These are phyloP conservation scores for Zymoseptoria brevis DNA, from an alignment of 2,329 filamentous ascomycete genomes.

Conservation along the genomic window DNA sequence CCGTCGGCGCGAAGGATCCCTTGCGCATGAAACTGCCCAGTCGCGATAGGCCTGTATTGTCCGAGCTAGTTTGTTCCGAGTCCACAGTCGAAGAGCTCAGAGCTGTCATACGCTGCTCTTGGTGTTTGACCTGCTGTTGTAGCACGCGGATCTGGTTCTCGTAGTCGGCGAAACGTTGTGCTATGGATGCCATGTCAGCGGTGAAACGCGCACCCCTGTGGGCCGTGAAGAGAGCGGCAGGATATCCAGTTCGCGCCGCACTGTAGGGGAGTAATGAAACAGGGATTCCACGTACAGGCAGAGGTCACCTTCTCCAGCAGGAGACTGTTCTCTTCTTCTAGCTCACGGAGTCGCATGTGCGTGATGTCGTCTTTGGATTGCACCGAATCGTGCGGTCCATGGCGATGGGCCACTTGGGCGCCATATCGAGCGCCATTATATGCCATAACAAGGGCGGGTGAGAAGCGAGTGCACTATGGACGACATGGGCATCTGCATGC, in stretches of 20 bases:
- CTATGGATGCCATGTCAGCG: slow-evolving; percentile 9
- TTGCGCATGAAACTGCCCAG: slow-evolving; percentile 38
- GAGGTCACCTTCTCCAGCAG: slow-evolving; percentile 65
- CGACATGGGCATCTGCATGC: slow-evolving; percentile 10
- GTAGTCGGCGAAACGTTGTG: slow-evolving; percentile 59
- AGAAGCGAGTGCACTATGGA: neutral
- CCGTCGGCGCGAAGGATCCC: slow-evolving; percentile 30
- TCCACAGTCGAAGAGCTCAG: slow-evolving; percentile 3
- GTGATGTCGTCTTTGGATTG: slow-evolving; percentile 13
- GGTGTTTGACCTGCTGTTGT: slow-evolving; percentile 35
- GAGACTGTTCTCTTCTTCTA: slow-evolving; percentile 62
- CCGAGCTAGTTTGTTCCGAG: neutral
- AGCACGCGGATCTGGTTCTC: slow-evolving; percentile 65
- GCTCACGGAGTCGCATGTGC: slow-evolving; percentile 45
- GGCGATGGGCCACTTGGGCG: slow-evolving; percentile 13
- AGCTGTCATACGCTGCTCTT: slow-evolving; percentile 18
- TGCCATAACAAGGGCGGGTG: slow-evolving; percentile 15
- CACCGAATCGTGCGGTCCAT: slow-evolving; percentile 39
- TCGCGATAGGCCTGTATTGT: slow-evolving; percentile 27
- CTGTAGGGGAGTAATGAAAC: neutral
- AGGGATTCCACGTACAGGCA: slow-evolving; percentile 40
- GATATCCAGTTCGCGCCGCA: neutral
- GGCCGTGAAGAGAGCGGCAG: neutral
- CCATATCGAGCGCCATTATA: slow-evolving; percentile 20
- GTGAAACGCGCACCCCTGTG: neutral